Conservation (phyloP, 495 filamentous ascomycete genomes). For the Trichocladium antarcticum region DNA sequence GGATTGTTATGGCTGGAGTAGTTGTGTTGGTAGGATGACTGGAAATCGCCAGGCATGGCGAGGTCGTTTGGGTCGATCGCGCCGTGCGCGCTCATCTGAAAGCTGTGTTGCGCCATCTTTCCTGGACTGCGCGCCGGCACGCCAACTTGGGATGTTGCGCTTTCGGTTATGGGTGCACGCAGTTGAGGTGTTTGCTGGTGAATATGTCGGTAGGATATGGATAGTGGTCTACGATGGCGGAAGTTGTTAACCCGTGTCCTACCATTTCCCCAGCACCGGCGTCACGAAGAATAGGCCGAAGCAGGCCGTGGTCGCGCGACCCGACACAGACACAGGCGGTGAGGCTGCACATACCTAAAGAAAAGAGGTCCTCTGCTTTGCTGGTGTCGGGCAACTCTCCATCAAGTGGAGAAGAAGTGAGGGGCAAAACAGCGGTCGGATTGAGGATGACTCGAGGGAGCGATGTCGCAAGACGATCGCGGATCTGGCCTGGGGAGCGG, state of each 20-base stretch:
- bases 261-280: neutral
- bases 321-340: neutral
- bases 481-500: neutral
- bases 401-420: neutral
- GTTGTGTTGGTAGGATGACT: slow-evolving; percentile 31
- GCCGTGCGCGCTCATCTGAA: slow-evolving; percentile 54
- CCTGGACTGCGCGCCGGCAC: neutral
- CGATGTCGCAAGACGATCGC: neutral
- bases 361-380: neutral
- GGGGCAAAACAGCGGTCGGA: neutral
- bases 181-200: too few relatives aligned
- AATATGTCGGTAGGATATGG: neutral
- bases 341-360: slow-evolving; percentile 3
- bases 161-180: neutral
- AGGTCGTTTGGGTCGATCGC: slow-evolving; percentile 82
- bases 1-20: slow-evolving; percentile 28
- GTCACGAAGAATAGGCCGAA: neutral
- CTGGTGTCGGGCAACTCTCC: neutral
- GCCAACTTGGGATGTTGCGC: neutral
- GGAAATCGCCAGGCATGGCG: slow-evolving; percentile 47
- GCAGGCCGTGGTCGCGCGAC: neutral
- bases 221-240: neutral
- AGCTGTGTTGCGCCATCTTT: slow-evolving; percentile 48
- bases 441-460: neutral
- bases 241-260: neutral